phyloP scores from a whole-genome alignment of 2,329 filamentous ascomycete species.

The Ophiocordyceps sinensis region DNA sequence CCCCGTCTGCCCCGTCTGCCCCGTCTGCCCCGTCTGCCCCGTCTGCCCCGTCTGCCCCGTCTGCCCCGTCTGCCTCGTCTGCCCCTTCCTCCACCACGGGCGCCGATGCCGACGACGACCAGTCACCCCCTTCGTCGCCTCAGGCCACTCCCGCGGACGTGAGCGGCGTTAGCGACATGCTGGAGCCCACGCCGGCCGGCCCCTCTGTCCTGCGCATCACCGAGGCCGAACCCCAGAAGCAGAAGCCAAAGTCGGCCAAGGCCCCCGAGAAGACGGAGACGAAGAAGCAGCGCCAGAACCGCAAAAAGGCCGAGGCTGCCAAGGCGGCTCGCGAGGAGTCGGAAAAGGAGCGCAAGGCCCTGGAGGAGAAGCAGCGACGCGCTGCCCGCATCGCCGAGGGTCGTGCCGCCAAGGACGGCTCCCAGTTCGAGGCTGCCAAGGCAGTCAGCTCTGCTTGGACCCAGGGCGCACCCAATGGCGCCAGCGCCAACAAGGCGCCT shows the following conservation, averaged over 20 bases:
- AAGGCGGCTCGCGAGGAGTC: slow-evolving; percentile 62
- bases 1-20: too few relatives aligned
- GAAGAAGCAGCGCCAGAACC: slow-evolving; percentile 93
- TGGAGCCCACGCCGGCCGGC: slow-evolving; percentile 54
- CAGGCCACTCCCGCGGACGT: slow-evolving; percentile 39
- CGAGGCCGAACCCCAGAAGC: slow-evolving; percentile 45
- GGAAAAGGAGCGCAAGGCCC: slow-evolving; percentile 61
- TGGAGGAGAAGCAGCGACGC: slow-evolving; percentile 73
- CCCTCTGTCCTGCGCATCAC: slow-evolving; percentile 70
- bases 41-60: too few relatives aligned
- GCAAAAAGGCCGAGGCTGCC: slow-evolving; percentile 70
- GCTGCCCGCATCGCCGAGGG: slow-evolving; percentile 71
- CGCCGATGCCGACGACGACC: slow-evolving; percentile 68
- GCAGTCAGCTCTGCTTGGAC: slow-evolving; percentile 28
- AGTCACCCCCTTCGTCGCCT: slow-evolving; percentile 56
- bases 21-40: too few relatives aligned
- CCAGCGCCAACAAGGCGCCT: slow-evolving; percentile 13
- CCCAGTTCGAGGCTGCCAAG: slow-evolving; percentile 36
- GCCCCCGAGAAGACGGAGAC: slow-evolving; percentile 56
- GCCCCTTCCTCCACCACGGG: slow-evolving; percentile 56
- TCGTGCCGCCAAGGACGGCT: slow-evolving; percentile 69
- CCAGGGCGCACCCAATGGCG: slow-evolving; percentile 19
- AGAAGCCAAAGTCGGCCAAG: slow-evolving; percentile 48
- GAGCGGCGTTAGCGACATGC: slow-evolving; percentile 78
- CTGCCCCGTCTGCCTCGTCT: too few relatives aligned